These are phyloP conservation scores for Citrus cavaleriei DNA, from an alignment of 345 rosid genomes.

Conservation along the genomic window DNA sequence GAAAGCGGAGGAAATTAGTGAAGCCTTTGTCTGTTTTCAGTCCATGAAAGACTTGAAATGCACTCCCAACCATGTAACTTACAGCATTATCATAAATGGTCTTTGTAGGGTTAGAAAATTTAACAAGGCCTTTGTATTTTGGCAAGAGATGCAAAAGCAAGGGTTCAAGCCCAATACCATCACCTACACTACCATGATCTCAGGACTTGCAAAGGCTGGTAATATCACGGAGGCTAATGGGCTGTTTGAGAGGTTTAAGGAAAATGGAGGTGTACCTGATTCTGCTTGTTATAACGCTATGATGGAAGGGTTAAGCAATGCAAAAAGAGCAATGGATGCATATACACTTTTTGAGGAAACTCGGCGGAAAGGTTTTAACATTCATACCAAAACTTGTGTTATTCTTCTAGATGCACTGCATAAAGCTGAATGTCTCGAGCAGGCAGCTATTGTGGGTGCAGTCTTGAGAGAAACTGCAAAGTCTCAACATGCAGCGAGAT, in stretches of 20 bases:
- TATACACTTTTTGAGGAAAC: conserved; percentile 81
- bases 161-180: conserved; percentile 64
- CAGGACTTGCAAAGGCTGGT: conserved; percentile 90
- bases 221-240: conserved; percentile 65
- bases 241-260: conserved; percentile 71
- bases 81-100: conserved; percentile 76
- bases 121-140: conserved; percentile 91
- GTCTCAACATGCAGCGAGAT: conserved; percentile 79
- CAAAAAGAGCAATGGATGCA: conserved; percentile 73
- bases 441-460: conserved; percentile 90
- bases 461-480: conserved; percentile 85
- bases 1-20: conserved; percentile 81
- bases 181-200: conserved; percentile 80
- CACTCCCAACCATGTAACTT: conserved; percentile 69
- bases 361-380: conserved; percentile 56
- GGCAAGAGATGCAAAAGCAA: conserved; percentile 97
- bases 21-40: conserved; percentile 83
- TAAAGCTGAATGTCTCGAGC: conserved; percentile 85
- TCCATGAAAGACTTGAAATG: conserved; percentile 78
- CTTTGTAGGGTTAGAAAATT: conserved; percentile 84
- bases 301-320: conserved; percentile 76
- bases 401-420: conserved; percentile 81
- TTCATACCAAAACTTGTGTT: conserved; percentile 77
- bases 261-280: conserved; percentile 65
- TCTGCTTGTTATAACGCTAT: conserved; percentile 76